A percentile compares a stretch with the other conserved stretches of the same genome.
Evolutionary conservation across 108 stramenopile species (phyloP).

Genomic region (Cyclotella kingstonii): DNA sequence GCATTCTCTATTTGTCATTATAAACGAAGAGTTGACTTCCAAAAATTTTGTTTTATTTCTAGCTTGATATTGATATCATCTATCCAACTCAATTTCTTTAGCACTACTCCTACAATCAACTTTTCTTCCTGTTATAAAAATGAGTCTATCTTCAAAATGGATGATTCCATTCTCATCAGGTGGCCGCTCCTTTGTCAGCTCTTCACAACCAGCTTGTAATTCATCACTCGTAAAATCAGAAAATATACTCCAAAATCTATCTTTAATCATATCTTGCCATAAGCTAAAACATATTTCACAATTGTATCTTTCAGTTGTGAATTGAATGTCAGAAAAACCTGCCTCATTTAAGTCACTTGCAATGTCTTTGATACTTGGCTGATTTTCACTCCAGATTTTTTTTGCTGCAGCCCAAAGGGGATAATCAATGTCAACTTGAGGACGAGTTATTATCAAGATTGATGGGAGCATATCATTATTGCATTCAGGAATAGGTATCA

Average conservation of each 20-base stretch:
- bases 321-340: slow-evolving; percentile 43
- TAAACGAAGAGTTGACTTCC: no score
- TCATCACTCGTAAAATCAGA: slow-evolving; percentile 59
- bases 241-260: slow-evolving; percentile 75
- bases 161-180: slow-evolving; percentile 47
- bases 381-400: slow-evolving; percentile 59
- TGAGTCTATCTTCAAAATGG: slow-evolving; percentile 65
- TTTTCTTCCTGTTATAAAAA: slow-evolving; percentile 51
- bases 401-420: slow-evolving; percentile 62
- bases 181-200: slow-evolving; percentile 19
- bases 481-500: neutral
- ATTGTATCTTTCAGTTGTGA: slow-evolving; percentile 43
- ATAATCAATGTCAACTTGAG: slow-evolving; percentile 68
- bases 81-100: no score
- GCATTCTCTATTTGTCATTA: no score
- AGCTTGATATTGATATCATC: no score
- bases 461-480: slow-evolving; percentile 5
- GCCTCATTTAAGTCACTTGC: slow-evolving; percentile 44
- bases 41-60: no score
- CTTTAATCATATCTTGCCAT: slow-evolving; percentile 57
- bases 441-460: slow-evolving; percentile 60
- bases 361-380: slow-evolving; percentile 45
- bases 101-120: no score
- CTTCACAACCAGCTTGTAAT: slow-evolving; percentile 46
- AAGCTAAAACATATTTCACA: slow-evolving; percentile 37